A percentile compares a stretch with the other conserved stretches of the same genome.
Conservation (phyloP, 176 grass and related monocot species). For the Juncus inflexus region DNA sequence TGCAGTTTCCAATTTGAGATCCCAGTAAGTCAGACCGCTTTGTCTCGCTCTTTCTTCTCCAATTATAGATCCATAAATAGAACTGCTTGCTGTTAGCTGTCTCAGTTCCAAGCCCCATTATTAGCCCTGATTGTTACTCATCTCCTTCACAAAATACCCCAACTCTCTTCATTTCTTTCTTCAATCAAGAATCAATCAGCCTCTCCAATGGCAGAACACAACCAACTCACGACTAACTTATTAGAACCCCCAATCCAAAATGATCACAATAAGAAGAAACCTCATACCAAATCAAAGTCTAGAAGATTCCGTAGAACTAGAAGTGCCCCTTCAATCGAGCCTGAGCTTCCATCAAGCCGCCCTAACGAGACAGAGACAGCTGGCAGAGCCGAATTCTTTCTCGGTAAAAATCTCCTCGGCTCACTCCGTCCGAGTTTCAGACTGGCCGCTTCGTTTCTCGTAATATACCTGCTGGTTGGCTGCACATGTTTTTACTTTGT, state of each 20-base stretch:
- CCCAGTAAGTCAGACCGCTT: too few species aligned
- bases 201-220: neutral
- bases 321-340: constrained; percentile 28
- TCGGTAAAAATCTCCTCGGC: constrained; percentile 42
- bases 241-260: constrained; percentile 7
- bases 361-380: constrained; percentile 5
- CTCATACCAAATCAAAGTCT: neutral
- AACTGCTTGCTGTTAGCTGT: too few species aligned
- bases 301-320: constrained; percentile 48
- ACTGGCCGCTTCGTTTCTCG: constrained; percentile 40
- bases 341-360: constrained; percentile 24
- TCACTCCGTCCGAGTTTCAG: constrained; percentile 49
- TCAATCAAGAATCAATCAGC: too few species aligned
- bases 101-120: too few species aligned
- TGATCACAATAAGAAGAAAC: constrained; percentile 7
- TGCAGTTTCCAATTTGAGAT: too few species aligned
- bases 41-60: too few species aligned
- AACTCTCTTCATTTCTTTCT: too few species aligned
- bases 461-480: constrained; percentile 56
- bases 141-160: too few species aligned
- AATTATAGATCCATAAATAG: too few species aligned
- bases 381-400: constrained; percentile 11
- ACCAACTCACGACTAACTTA: constrained; percentile 7
- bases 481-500: constrained; percentile 57
- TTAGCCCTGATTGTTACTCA: too few species aligned